Conservation (phyloP, 495 filamentous ascomycete genomes). For the Podospora appendiculata region DNA sequence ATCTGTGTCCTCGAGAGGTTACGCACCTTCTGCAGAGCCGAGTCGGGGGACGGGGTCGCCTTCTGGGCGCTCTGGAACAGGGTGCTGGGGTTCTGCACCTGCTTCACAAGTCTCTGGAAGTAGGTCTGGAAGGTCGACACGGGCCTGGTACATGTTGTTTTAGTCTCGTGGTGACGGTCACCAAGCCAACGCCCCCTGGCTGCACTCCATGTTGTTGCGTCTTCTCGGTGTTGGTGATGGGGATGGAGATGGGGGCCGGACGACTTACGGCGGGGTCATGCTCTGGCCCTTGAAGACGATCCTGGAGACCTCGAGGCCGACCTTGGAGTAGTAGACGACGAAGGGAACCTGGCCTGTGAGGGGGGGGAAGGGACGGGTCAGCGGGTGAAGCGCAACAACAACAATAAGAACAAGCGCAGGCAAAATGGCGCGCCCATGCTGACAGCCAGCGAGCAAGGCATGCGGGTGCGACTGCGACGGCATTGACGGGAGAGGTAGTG, state of each 20-base stretch:
- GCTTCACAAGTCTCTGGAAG: constrained; percentile 66
- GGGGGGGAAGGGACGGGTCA: constrained; percentile 4
- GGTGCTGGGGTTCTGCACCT: constrained; percentile 54
- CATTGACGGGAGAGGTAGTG: background rate
- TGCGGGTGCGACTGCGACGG: background rate
- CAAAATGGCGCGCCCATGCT: too few relatives aligned
- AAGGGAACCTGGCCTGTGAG: constrained; percentile 71
- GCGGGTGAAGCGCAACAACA: background rate
- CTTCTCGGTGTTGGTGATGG: background rate
- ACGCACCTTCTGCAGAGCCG: constrained; percentile 55
- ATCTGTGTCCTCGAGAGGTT: constrained; percentile 63
- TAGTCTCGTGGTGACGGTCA: background rate
- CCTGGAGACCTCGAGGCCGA: constrained; percentile 78
- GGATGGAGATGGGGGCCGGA: background rate
- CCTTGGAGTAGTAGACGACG: constrained; percentile 82
- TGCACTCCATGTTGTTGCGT: background rate
- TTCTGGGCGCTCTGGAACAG: constrained; percentile 32
- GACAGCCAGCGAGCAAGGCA: background rate
- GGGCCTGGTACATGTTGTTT: constrained; percentile 43
- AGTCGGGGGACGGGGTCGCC: constrained; percentile 21
- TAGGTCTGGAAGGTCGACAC: constrained; percentile 78
- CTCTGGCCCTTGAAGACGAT: constrained; percentile 80
- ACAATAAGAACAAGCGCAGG: too few relatives aligned
- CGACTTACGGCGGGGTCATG: constrained; percentile 88
- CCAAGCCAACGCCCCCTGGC: background rate